Percentiles rank a stretch among this genome's conserved stretches.
Conservation (phyloP, 2,329 filamentous ascomycete species). For the Alternaria tenuissima region DNA sequence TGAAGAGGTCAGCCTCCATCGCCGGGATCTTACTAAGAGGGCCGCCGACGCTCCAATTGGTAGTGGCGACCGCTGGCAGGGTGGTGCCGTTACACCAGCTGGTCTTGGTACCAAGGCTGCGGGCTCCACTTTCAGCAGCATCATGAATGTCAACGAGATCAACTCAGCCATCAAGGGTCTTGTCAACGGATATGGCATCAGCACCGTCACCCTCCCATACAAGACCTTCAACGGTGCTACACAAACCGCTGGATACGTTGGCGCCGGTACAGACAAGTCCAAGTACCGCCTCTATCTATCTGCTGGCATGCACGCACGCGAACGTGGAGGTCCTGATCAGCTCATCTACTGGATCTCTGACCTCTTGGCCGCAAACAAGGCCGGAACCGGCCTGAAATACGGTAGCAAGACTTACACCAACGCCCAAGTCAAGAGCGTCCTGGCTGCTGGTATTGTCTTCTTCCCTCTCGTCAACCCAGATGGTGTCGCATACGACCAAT, state of each 20-base stretch:
- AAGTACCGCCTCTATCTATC: slow-evolving; percentile 61
- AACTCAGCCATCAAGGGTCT: slow-evolving; percentile 56
- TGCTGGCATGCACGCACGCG: slow-evolving; percentile 65
- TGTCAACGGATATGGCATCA: slow-evolving; percentile 52
- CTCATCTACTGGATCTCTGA: slow-evolving; percentile 67
- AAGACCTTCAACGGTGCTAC: slow-evolving; percentile 56
- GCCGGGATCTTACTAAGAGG: slow-evolving; percentile 36
- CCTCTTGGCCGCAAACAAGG: slow-evolving; percentile 62
- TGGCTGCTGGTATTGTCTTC: slow-evolving; percentile 64
- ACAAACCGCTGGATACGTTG: slow-evolving; percentile 55
- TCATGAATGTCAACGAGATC: slow-evolving; percentile 59
- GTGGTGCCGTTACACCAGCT: slow-evolving; percentile 53
- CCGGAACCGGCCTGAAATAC: slow-evolving; percentile 61
- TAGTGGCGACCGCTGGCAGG: slow-evolving; percentile 53
- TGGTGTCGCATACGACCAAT: slow-evolving; percentile 48
- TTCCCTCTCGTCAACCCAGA: slow-evolving; percentile 50
- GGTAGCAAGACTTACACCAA: slow-evolving; percentile 62
- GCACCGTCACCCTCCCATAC: slow-evolving; percentile 55
- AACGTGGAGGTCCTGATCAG: slow-evolving; percentile 65
- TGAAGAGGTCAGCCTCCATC: slow-evolving; percentile 34
- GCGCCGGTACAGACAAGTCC: slow-evolving; percentile 54
- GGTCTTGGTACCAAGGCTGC: slow-evolving; percentile 53
- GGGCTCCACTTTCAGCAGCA: slow-evolving; percentile 51
- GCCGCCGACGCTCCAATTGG: slow-evolving; percentile 45
- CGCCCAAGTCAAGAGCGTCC: slow-evolving; percentile 60